Base-by-base conservation (phyloP, 805 yeast species). In the Saturnispora zaruensis region DNA sequence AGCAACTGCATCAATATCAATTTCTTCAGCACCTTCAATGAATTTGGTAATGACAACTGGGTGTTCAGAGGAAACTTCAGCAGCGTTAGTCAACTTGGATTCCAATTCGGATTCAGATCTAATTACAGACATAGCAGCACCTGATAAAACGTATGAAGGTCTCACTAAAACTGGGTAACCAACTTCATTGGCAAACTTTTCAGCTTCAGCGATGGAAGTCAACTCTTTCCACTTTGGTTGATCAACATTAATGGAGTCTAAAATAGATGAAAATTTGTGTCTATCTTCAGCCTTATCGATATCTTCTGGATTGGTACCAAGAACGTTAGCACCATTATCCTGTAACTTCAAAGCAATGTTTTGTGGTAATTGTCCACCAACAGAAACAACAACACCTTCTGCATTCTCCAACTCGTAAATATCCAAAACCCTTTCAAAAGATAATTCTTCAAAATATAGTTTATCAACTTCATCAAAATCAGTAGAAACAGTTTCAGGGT, bases 161-260 rank as follows among this genome's bases (percentile, higher is more conserved):
- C 99, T 87, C 53, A 91, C 96, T 59, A 91, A 78, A 9, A 91
- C 99, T 46, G 99, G 99, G 78, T 82, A 91, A 21, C 90, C 87
- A 49, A 91, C 98, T 57, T 78, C 75, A 49, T 79, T 73, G 45
- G 98, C 97, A 68, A 91, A 91, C 18, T 65, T 69, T 65, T 83
- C 84, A 52, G 99, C 99, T 54, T 84, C 96, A 40, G 72, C 82
- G 44, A 90, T 70, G 38, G 96, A 84, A 33, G 95, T 81, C 60
- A 91, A 78, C 73, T 93, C 98, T 69, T 88, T 87, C 99, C 99
- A 91, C 56, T 86, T 86, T 41, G 99, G 99, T 75, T 91, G 99
- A 69, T 89, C 98, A 60, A 91, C 86, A 34, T 84, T 84, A 64
- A 93, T 88, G 43, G 93, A 82, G 69, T 91, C 98, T 64, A 93